These are phyloP conservation scores for Lumnitzera racemosa DNA, from an alignment of 345 rosid genomes.

Conservation along the genomic window DNA sequence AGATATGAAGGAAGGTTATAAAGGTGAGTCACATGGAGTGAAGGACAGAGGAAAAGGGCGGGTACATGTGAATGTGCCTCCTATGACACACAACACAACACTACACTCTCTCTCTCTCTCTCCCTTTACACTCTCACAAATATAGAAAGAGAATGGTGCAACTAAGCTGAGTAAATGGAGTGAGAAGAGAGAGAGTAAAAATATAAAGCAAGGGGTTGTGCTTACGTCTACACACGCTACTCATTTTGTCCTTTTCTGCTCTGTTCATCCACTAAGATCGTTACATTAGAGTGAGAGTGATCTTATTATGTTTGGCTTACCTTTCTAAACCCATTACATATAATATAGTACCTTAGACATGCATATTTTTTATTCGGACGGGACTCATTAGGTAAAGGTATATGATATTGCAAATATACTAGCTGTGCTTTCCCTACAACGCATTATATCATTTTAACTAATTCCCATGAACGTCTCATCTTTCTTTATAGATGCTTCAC, in stretches of 20 bases:
- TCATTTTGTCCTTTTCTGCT: slow-evolving; percentile 6
- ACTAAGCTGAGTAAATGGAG: not conserved
- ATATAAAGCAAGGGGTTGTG: not conserved
- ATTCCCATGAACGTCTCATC: no score
- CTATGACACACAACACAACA: not conserved
- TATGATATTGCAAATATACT: no score
- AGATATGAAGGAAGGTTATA: not conserved
- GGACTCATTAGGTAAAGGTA: no score
- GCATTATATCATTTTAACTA: no score
- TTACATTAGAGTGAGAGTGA: no score
- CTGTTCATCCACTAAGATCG: not conserved
- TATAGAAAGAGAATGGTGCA: not conserved
- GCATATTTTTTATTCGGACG: no score
- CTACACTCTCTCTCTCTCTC: not conserved
- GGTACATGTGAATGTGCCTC: no score
- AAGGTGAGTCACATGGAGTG: slow-evolving; percentile 22
- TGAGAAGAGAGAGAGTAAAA: not conserved
- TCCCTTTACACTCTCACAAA: not conserved
- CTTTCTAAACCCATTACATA: no score
- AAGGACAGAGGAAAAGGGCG: slow-evolving; percentile 16
- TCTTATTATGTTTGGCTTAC: no score
- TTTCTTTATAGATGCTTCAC: no score
- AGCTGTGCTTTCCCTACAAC: no score
- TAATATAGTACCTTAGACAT: no score
- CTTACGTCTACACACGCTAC: not conserved